Evolutionary conservation across 164 flowering plant genomes (phyloP), one percentile per base, ranked within the genome.

Genomic region (Stephania yunnanensis): DNA sequence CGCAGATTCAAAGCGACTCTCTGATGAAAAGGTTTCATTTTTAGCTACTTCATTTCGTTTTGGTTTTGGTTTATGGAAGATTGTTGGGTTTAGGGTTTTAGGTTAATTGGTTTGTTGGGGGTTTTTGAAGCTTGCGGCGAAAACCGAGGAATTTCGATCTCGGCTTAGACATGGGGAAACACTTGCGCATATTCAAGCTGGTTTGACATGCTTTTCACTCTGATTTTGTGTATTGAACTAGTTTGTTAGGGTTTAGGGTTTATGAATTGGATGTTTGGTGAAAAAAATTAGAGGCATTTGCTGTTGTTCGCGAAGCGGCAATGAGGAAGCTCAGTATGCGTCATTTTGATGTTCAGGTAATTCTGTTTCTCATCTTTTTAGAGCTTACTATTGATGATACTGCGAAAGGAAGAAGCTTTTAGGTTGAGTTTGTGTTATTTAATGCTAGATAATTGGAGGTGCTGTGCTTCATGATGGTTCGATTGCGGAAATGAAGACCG

Each of bases 401-500:
- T 74, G n/a, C 45, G 36, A 46, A n/a, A 45, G 64, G 72, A 71
- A 53, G 20, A 50, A 2, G 30, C 42, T 30, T 20, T 50, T 66
- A 29, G 11, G 46, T 20, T 6, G 52, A 31, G 52, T 50, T 66
- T 67, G 17, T 42, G n/a, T 55, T 46, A 10, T 64, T 74, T 36
- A 29, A 29, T 73, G 61, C 36, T 75, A 95, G 99, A 89, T 96
- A 75, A 88, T 96, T 79, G 99, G 99, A 71, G 99, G 99, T 71
- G 97, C 98, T 0, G 98, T 96, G 76, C 97, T 94, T 76, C 97
- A 96, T 83, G 98, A 96, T 81, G 99, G 99, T 36, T 89, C 92
- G 48, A 94, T 96, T 83, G 98, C 99, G 12, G 98, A 94, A 87
- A 96, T 96, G 99, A 96, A 96, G 89, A 96, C 99, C 3, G 99